Evolutionary conservation across 2,329 filamentous ascomycete species (phyloP), one percentile per base, ranked within the genome.

Genomic region (Ophiostoma montium): DNA sequence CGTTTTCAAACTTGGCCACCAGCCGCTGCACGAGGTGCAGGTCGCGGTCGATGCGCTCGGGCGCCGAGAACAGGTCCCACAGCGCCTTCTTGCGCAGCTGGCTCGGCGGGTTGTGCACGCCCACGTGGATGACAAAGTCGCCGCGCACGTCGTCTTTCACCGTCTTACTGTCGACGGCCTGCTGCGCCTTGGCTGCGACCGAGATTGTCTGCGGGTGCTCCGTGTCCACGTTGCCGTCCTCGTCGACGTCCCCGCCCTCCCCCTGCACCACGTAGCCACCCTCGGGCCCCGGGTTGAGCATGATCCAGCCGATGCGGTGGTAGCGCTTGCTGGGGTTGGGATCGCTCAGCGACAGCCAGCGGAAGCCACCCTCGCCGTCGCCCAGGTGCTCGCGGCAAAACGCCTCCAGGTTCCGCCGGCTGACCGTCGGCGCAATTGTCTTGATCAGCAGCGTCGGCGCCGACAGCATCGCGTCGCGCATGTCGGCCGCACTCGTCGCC

Each of bases 241-340:
- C 67, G 45, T 87, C 83, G 55, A 84, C 63, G 42, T 78, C 76
- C 12, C 74, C 73, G 49, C 76, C 75, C 10, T 63, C 67, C 45
- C 87, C 83, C 55, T 84, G 80, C 12, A 76, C 75, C 5, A 46
- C 8, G 30, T 46, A 49, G 11, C 54, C 52, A 16, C 47, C 50
- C 5, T 92, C 84, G n/a, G 76, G 73, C 53, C 82, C 75, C 15
- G 87, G 84, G 59, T 96, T 84, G 10, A 98, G 74, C 75, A 96
- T 92, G 53, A 98, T 94, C 90, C 94, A 98, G 19, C 92, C 92
- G 64, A 98, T 96, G 19, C 92, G 83, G 62, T 98, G 92, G 60
- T 89, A 98, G 55, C 94, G 84, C 68, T 98, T 98, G 59, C 87
- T 84, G 2, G 92, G 92, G 61, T 98, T 98, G 0, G 92, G 92